Conservation (phyloP, 257 asterid species). For the Nicotiana knightiana region DNA sequence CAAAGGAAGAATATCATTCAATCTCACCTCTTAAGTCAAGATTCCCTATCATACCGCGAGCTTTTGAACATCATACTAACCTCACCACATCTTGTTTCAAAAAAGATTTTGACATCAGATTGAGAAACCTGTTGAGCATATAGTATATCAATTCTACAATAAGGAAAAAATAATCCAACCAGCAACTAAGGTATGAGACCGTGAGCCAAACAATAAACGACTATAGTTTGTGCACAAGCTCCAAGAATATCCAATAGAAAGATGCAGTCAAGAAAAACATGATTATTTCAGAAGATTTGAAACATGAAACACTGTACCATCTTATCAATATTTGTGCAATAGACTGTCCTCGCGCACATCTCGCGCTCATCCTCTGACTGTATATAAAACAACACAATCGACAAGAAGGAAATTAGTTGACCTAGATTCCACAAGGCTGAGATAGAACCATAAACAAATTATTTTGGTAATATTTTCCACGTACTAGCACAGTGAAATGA, state of each 20-base stretch:
- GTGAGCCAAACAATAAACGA: not conserved
- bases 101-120: conserved; percentile 74
- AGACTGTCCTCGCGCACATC: conserved; percentile 97
- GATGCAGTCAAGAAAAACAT: not conserved
- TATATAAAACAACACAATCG: conserved; percentile 6
- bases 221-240: not conserved
- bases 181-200: not conserved
- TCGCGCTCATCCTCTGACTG: conserved; percentile 94
- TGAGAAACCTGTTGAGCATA: conserved; percentile 53
- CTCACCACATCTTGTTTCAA: conserved; percentile 88
- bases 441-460: not conserved
- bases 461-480: not conserved
- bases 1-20: conserved; percentile 1
- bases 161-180: not conserved
- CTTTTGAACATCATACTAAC: conserved; percentile 27
- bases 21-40: not conserved
- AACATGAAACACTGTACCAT: conserved; percentile 35
- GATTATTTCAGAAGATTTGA: not conserved
- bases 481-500: not conserved
- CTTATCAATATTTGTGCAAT: conserved; percentile 93
- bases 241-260: not conserved
- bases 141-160: not conserved
- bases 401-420: not conserved
- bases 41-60: not conserved
- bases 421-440: not conserved